These are phyloP conservation scores for Scleroderma bovista DNA, from an alignment of 768 basidiomycete species.

Conservation along the genomic window DNA sequence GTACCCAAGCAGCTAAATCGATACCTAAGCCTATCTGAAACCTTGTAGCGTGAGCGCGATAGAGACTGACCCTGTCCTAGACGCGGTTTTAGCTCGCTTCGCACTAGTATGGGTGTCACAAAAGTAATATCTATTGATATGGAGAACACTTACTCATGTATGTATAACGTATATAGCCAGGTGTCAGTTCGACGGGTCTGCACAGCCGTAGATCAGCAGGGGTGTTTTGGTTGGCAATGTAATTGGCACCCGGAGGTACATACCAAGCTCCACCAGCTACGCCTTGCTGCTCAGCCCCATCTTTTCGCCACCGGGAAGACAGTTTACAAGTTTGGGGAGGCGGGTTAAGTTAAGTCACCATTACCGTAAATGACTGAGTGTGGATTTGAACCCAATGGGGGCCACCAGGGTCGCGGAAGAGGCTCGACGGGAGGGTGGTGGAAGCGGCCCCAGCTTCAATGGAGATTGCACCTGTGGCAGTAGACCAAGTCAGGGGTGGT, in stretches of 20 bases:
- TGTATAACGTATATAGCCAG: no score
- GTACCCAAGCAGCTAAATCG: no score
- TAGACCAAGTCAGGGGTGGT: background rate
- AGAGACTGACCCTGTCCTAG: no score
- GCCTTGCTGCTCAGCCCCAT: background rate
- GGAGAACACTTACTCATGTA: no score
- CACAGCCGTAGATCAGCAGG: background rate
- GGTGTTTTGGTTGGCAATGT: background rate
- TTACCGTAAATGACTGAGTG: background rate
- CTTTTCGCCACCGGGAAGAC: background rate
- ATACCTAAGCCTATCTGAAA: no score
- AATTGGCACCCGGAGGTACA: background rate
- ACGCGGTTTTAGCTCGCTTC: no score
- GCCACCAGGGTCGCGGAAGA: background rate
- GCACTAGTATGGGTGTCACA: no score
- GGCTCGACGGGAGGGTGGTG: background rate
- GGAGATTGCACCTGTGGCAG: background rate
- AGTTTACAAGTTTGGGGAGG: background rate
- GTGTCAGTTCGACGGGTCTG: background rate
- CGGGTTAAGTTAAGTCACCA: background rate
- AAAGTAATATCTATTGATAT: no score
- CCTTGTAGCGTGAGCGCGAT: no score
- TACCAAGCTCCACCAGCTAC: background rate
- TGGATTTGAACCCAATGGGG: background rate
- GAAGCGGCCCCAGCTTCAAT: background rate